A percentile compares a stretch with the other conserved stretches of the same genome.
Evolutionary conservation across 2,329 filamentous ascomycete genomes (phyloP).

Genomic region (Talaromyces sp.): DNA sequence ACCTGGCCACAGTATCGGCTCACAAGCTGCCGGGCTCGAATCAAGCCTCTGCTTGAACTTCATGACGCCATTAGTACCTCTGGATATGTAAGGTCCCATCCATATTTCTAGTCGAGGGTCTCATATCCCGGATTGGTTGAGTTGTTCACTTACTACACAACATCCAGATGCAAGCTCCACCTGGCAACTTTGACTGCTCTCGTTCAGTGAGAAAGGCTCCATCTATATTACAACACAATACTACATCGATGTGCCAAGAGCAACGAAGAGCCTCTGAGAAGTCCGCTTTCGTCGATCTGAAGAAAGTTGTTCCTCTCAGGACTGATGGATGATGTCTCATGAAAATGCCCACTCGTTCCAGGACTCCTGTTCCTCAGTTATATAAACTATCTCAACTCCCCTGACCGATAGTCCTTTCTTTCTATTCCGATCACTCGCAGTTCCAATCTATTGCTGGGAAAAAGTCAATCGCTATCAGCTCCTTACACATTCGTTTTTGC

Average conservation of each 20-base stretch:
- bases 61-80: conserved; percentile 5
- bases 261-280: neutral
- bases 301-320: neutral
- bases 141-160: neutral
- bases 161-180: neutral
- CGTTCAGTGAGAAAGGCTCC: neutral
- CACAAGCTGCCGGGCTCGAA: neutral
- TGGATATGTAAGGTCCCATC: conserved; percentile 11
- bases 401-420: neutral
- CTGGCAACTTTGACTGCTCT: neutral
- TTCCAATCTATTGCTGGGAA: conserved; percentile 8
- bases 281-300: conserved; percentile 11
- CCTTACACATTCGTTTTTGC: conserved; percentile 22
- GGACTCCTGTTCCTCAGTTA: conserved; percentile 1
- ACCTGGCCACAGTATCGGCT: conserved; percentile 4
- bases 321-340: neutral
- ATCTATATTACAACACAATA: neutral
- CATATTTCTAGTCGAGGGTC: neutral
- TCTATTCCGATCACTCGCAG: neutral
- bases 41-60: neutral
- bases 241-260: conserved; percentile 6
- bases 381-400: conserved; percentile 12
- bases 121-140: neutral
- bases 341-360: neutral
- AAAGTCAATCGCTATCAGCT: conserved; percentile 15